Percentiles rank a stretch among this genome's conserved stretches.
These are phyloP conservation scores for Epichloe festucae DNA, from an alignment of 2,329 filamentous ascomycete genomes.

Conservation along the genomic window DNA sequence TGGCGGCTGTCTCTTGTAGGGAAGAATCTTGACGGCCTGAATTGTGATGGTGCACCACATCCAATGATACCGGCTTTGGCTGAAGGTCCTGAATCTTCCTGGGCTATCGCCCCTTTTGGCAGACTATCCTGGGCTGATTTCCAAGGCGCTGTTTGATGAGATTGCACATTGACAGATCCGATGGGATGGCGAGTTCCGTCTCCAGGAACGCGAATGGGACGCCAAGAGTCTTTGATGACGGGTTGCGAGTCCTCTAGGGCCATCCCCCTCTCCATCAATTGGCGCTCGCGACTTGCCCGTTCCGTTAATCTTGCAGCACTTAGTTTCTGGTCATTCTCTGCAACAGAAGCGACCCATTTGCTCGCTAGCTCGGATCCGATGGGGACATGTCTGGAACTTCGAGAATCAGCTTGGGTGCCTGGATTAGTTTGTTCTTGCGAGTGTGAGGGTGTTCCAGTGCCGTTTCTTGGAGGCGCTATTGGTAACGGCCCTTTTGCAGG, in stretches of 20 bases:
- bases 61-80: conserved; percentile 17
- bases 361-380: conserved; percentile 21
- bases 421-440: conserved; percentile 16
- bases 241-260: conserved; percentile 31
- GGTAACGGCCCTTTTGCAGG: conserved; percentile 30
- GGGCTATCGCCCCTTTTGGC: conserved; percentile 5
- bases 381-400: conserved; percentile 16
- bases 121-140: conserved; percentile 17
- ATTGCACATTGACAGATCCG: conserved; percentile 15
- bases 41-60: conserved; percentile 26
- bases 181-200: conserved; percentile 22
- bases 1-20: conserved; percentile 37
- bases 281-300: conserved; percentile 28
- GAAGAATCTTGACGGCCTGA: conserved; percentile 48
- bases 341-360: conserved; percentile 30
- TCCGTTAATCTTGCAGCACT: conserved; percentile 25
- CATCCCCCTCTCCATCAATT: conserved; percentile 31
- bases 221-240: conserved; percentile 42
- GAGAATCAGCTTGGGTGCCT: conserved; percentile 16
- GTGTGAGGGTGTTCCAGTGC: background rate
- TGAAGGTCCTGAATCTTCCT: conserved; percentile 12
- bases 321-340: conserved; percentile 34
- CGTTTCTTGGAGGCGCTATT: conserved; percentile 24
- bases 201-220: conserved; percentile 26
- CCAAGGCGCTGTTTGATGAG: conserved; percentile 18